Conservation (phyloP, 345 rosid species). For the Pelargonium nanum region DNA sequence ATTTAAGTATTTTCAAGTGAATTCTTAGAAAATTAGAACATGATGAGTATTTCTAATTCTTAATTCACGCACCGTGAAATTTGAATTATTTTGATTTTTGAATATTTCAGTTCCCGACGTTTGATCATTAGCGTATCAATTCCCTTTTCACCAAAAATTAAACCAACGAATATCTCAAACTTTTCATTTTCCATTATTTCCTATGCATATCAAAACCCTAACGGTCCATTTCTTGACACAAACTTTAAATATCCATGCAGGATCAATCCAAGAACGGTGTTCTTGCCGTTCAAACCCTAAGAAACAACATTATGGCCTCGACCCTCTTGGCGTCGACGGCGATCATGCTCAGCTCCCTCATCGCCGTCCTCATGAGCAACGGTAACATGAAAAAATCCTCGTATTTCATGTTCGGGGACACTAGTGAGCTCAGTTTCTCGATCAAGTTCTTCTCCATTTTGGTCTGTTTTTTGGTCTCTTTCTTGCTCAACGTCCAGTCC, state of each 20-base stretch:
- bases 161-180: no score
- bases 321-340: slow-evolving; percentile 81
- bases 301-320: slow-evolving; percentile 95
- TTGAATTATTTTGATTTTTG: no score
- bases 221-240: no score
- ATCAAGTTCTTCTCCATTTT: slow-evolving; percentile 67
- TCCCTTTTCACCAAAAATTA: no score
- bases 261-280: slow-evolving; percentile 65
- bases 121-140: no score
- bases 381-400: slow-evolving; percentile 17
- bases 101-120: no score
- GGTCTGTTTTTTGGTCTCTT: slow-evolving; percentile 64
- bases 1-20: no score
- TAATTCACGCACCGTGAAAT: no score
- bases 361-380: slow-evolving; percentile 53
- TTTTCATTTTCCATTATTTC: no score
- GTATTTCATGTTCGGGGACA: slow-evolving; percentile 42
- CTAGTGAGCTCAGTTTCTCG: slow-evolving; percentile 40
- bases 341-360: slow-evolving; percentile 66
- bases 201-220: not conserved
- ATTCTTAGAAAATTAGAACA: no score
- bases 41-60: no score
- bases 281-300: slow-evolving; percentile 77
- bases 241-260: slow-evolving; percentile 24
- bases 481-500: slow-evolving; percentile 61